Conservation (phyloP, 805 yeast genomes). For the Naumovozyma dairenensis region DNA sequence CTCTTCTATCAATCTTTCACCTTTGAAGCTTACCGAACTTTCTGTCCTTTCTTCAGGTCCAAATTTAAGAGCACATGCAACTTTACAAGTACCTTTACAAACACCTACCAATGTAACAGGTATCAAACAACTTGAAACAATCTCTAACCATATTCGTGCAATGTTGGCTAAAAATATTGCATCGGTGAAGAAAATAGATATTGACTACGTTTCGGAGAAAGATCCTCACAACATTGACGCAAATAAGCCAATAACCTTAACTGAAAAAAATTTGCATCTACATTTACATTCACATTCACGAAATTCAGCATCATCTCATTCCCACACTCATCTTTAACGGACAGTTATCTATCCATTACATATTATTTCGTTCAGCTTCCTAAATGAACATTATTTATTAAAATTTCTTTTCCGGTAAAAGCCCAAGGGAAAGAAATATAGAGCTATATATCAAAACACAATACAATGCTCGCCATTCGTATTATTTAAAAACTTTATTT, state of each 20-base stretch:
- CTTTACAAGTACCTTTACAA: constrained; percentile 34
- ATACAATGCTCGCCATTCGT: too few relatives aligned
- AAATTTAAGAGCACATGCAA: constrained; percentile 32
- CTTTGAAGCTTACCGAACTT: constrained; percentile 34
- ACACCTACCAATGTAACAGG: constrained; percentile 26
- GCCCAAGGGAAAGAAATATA: too few relatives aligned
- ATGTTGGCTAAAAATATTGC: constrained; percentile 32
- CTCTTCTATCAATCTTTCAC: constrained; percentile 34
- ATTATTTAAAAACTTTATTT: too few relatives aligned
- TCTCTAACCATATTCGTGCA: constrained; percentile 29
- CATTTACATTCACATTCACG: too few relatives aligned
- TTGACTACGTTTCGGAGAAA: constrained; percentile 31
- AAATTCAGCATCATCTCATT: too few relatives aligned
- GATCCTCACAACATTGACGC: constrained; percentile 15
- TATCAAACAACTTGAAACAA: constrained; percentile 34
- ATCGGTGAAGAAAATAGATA: constrained; percentile 34
- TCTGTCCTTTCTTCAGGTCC: constrained; percentile 51
- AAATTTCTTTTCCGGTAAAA: too few relatives aligned
- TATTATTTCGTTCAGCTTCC: neutral
- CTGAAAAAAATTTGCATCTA: too few relatives aligned
- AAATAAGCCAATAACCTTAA: constrained; percentile 12
- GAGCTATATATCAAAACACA: too few relatives aligned
- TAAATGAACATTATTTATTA: neutral
- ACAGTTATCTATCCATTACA: too few relatives aligned
- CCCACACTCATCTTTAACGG: too few relatives aligned